Conservation (phyloP, 2,329 filamentous ascomycete genomes). For the Trichophyton simii region DNA sequence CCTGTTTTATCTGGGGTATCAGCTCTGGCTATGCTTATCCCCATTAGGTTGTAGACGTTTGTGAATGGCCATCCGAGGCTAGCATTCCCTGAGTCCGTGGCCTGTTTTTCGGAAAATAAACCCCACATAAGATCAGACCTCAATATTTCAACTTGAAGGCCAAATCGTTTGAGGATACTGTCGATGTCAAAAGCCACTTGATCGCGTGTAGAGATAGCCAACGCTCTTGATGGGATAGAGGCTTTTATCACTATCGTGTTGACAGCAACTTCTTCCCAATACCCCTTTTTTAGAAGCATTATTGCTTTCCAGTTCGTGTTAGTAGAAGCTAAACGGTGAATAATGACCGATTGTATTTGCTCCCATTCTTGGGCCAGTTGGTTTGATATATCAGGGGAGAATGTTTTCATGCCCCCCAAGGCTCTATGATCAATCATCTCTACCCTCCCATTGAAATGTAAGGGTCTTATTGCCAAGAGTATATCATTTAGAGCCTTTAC, state of each 20-base stretch:
- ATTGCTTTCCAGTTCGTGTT: conserved; percentile 1
- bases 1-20: background rate
- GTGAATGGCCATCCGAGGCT: conserved; percentile 5
- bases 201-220: background rate
- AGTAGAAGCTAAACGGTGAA: background rate
- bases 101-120: background rate
- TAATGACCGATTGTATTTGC: background rate
- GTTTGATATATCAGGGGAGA: background rate
- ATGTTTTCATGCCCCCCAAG: background rate
- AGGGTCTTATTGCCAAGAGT: background rate
- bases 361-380: background rate
- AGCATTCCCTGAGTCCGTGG: too few relatives aligned
- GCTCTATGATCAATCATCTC: conserved; percentile 5
- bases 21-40: background rate
- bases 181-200: background rate
- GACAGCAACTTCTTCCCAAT: conserved; percentile 1
- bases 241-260: conserved; percentile 3
- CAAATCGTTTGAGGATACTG: background rate
- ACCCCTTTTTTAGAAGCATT: background rate
- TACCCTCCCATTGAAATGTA: background rate
- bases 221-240: background rate
- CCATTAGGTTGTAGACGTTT: conserved; percentile 1
- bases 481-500: background rate
- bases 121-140: conserved; percentile 6
- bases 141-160: background rate